phyloP scores from a whole-genome alignment of 192 early-diverging fungal genomes.

The Phlyctochytrium planicorne region DNA sequence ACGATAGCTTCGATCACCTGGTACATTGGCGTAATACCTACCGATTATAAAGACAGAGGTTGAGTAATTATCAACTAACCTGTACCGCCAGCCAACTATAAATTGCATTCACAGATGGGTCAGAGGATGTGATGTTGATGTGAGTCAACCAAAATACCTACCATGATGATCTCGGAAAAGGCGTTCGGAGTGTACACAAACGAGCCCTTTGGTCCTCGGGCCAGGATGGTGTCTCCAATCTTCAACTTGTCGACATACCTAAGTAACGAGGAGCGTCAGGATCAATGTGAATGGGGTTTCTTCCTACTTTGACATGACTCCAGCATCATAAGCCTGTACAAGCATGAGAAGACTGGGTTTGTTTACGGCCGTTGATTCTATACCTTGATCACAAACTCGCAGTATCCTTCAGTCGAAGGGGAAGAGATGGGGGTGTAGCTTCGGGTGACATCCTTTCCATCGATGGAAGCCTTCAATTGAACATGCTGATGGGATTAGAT shows the following conservation, averaged over 20 bases:
- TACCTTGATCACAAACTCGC: constrained; percentile 92
- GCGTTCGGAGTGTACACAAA: constrained; percentile 86
- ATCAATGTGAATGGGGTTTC: too few species aligned
- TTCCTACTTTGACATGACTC: background rate
- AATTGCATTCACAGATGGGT: background rate
- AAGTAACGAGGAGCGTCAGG: constrained; percentile 3
- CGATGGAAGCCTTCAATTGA: constrained; percentile 77
- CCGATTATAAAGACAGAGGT: background rate
- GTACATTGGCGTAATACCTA: constrained; percentile 87
- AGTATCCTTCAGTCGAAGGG: constrained; percentile 81
- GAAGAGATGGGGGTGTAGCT: constrained; percentile 90
- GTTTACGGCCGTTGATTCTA: too few species aligned
- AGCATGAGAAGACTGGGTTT: background rate
- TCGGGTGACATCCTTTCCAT: constrained; percentile 79
- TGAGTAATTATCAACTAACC: constrained; percentile 37
- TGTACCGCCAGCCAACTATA: constrained; percentile 84
- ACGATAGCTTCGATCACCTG: constrained; percentile 87
- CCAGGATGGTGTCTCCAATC: constrained; percentile 71
- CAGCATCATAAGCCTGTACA: background rate
- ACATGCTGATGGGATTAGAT: constrained; percentile 61
- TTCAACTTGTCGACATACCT: constrained; percentile 66
- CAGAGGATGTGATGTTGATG: background rate
- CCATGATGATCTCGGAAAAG: constrained; percentile 77
- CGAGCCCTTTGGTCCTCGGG: constrained; percentile 87
- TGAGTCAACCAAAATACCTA: constrained; percentile 6